Conservation (phyloP, 768 basidiomycete species). For the Crucibulum laeve region DNA sequence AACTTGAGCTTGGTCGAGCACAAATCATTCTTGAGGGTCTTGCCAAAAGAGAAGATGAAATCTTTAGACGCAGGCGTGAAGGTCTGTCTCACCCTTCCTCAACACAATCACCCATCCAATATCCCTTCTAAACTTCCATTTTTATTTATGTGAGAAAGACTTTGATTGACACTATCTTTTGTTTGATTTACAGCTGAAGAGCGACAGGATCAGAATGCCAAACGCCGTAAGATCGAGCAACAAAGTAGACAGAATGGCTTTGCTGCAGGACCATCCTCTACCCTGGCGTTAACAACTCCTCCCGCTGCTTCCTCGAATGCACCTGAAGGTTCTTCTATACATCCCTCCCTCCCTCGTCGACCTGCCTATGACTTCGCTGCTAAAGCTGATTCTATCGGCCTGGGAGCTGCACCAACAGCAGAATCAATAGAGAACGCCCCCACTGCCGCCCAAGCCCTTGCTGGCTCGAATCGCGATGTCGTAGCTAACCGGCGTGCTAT, state of each 20-base stretch:
- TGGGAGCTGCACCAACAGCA: slow-evolving; percentile 58
- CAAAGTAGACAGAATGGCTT: slow-evolving; percentile 36
- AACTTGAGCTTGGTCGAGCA: slow-evolving; percentile 77
- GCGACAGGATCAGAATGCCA: slow-evolving; percentile 87
- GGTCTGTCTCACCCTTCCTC: slow-evolving; percentile 47
- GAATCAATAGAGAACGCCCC: slow-evolving; percentile 56
- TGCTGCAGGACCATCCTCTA: slow-evolving; percentile 41
- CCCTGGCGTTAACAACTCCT: slow-evolving; percentile 41
- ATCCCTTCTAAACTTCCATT: slow-evolving; percentile 8
- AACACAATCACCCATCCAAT: slow-evolving; percentile 9
- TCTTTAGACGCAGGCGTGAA: slow-evolving; percentile 90
- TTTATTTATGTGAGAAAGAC: slow-evolving; percentile 12
- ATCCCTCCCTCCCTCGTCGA: slow-evolving; percentile 62
- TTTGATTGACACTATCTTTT: slow-evolving; percentile 19
- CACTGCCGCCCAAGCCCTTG: slow-evolving; percentile 67
- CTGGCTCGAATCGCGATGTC: slow-evolving; percentile 85
- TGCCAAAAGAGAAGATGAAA: slow-evolving; percentile 92
- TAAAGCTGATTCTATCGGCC: slow-evolving; percentile 73
- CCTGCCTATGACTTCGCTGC: slow-evolving; percentile 68
- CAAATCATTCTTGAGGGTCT: slow-evolving; percentile 96
- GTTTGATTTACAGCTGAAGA: slow-evolving; percentile 69
- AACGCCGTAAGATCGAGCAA: slow-evolving; percentile 72
- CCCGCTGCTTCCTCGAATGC: slow-evolving; percentile 34
- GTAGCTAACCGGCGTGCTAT: slow-evolving; percentile 88
- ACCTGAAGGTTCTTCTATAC: slow-evolving; percentile 29